Evolutionary conservation across 1,284 basidiomycete genomes (phyloP).

Genomic region (Naganishia liquefaciens): DNA sequence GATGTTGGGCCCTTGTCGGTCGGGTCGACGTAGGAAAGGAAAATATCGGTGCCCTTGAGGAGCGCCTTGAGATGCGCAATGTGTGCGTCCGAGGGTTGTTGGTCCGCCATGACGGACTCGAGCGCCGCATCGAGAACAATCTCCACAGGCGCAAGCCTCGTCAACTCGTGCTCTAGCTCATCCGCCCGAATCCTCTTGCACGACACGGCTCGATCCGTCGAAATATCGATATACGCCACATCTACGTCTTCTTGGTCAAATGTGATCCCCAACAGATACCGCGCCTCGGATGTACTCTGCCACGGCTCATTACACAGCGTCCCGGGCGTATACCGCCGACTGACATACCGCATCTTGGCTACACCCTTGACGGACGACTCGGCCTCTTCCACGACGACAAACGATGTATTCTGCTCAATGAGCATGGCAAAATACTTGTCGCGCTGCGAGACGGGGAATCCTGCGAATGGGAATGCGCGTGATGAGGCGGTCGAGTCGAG

Average conservation of each 20-base stretch:
- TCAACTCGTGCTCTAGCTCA: constrained; percentile 75
- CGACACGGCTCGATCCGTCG: constrained; percentile 72
- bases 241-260: constrained; percentile 52
- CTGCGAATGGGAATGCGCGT: constrained; percentile 68
- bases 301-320: constrained; percentile 89
- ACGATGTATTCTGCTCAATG: constrained; percentile 74
- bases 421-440: constrained; percentile 83
- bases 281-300: constrained; percentile 78
- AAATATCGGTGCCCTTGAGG: constrained; percentile 15
- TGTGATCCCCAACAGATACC: constrained; percentile 78
- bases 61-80: constrained; percentile 3
- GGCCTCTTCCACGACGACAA: constrained; percentile 84
- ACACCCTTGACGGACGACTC: constrained; percentile 45
- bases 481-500: not conserved
- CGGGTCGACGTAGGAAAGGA: constrained; percentile 17
- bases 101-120: too few relatives aligned
- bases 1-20: not conserved
- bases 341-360: constrained; percentile 67
- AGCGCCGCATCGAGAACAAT: constrained; percentile 62
- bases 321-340: constrained; percentile 84
- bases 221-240: constrained; percentile 91
- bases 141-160: constrained; percentile 76
- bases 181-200: constrained; percentile 64
- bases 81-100: too few relatives aligned
- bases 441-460: constrained; percentile 81